A percentile compares a stretch with the other conserved stretches of the same genome.
Evolutionary conservation across 2,329 filamentous ascomycete species (phyloP).

Genomic region (Paraconiothyrium brasiliense): DNA sequence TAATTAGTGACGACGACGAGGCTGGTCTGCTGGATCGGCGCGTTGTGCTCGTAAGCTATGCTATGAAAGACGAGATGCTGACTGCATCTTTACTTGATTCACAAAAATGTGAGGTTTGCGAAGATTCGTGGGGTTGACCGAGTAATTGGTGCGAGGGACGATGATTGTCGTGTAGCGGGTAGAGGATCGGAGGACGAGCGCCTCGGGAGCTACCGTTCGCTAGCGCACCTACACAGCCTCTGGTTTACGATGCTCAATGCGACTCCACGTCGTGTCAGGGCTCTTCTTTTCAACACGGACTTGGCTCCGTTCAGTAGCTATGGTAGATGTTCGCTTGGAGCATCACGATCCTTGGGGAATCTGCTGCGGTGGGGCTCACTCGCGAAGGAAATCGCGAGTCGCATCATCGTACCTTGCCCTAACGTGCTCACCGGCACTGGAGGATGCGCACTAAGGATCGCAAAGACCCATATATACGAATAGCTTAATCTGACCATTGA

Average conservation of each 20-base stretch:
- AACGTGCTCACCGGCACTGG: constrained; percentile 1
- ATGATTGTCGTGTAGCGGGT: neutral
- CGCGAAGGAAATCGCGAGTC: neutral
- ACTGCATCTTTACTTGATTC: neutral
- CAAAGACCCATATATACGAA: constrained; percentile 9
- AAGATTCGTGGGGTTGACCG: neutral
- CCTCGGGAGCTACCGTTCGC: neutral
- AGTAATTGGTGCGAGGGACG: neutral
- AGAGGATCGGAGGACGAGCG: constrained; percentile 1
- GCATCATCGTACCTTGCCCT: constrained; percentile 6
- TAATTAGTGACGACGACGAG: neutral
- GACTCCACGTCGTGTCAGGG: neutral
- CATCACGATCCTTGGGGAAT: too few species aligned
- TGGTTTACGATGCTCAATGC: neutral
- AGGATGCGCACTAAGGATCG: neutral
- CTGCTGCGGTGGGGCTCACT: neutral
- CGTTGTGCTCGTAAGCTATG: constrained; percentile 2
- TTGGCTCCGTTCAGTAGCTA: neutral
- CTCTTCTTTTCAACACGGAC: neutral
- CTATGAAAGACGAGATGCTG: neutral
- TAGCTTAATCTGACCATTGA: constrained; percentile 4
- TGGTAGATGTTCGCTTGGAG: neutral
- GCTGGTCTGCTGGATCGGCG: constrained; percentile 4
- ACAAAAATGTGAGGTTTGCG: neutral
- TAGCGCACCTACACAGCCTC: neutral